Percentiles rank a stretch among this genome's conserved stretches.
phyloP scores from a whole-genome alignment of 352 stramenopile species.

The Pythium coloratum region DNA sequence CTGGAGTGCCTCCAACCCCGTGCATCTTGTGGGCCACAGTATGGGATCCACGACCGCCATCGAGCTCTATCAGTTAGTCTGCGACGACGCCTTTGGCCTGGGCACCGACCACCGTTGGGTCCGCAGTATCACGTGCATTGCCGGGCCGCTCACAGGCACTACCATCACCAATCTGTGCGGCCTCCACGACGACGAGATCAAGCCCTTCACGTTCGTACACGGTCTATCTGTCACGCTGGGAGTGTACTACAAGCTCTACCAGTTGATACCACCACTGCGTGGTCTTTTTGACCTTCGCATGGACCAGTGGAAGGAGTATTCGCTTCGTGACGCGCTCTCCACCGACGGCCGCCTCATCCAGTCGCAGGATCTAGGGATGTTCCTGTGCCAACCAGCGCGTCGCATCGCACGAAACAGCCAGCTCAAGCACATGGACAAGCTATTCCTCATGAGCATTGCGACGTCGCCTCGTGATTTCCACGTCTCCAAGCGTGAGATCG shows the following conservation, averaged over 20 bases:
- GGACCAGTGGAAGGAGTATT: constrained; percentile 52
- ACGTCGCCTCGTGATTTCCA: constrained; percentile 44
- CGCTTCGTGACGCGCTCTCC: constrained; percentile 36
- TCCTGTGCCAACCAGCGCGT: constrained; percentile 41
- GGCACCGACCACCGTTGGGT: constrained; percentile 58
- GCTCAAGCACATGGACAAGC: constrained; percentile 64
- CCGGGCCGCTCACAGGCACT: constrained; percentile 55
- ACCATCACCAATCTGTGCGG: constrained; percentile 55
- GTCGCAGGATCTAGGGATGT: constrained; percentile 46
- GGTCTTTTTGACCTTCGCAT: constrained; percentile 50
- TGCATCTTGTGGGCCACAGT: constrained; percentile 68
- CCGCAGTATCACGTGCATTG: constrained; percentile 64
- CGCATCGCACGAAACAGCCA: constrained; percentile 53
- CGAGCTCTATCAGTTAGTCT: constrained; percentile 72
- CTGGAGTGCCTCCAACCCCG: constrained; percentile 52
- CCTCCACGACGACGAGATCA: constrained; percentile 37
- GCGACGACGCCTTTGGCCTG: constrained; percentile 55
- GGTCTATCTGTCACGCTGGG: constrained; percentile 35
- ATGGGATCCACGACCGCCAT: constrained; percentile 65
- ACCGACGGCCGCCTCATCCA: constrained; percentile 38
- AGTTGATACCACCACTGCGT: constrained; percentile 40
- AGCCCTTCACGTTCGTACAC: constrained; percentile 34
- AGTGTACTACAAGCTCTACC: constrained; percentile 47
- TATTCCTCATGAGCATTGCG: constrained; percentile 74
- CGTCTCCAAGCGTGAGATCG: constrained; percentile 13